Percentiles rank a stretch among this genome's conserved stretches.
phyloP scores from a whole-genome alignment of 2,329 filamentous ascomycete genomes.

The Stachybotrys chartarum region DNA sequence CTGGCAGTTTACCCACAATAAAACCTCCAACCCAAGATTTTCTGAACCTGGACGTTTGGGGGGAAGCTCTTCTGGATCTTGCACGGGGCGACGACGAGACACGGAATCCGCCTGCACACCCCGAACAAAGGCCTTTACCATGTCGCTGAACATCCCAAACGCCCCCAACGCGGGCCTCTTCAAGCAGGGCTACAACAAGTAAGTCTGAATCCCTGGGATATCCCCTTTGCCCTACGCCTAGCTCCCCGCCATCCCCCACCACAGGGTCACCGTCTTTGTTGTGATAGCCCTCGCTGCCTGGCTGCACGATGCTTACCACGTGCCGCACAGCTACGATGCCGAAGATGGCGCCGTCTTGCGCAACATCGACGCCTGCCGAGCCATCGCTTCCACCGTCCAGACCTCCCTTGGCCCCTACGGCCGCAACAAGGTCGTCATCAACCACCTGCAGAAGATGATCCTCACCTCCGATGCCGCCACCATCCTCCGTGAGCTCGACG shows the following conservation, averaged over 20 bases:
- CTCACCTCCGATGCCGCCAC: constrained; percentile 96
- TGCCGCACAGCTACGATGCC: constrained; percentile 71
- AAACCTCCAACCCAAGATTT: constrained; percentile 9
- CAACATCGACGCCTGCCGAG: constrained; percentile 97
- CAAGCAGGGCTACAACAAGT: constrained; percentile 96
- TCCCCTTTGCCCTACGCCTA: background rate
- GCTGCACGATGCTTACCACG: constrained; percentile 21
- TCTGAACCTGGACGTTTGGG: constrained; percentile 1
- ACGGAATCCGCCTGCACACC: constrained; percentile 8
- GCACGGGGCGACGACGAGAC: background rate
- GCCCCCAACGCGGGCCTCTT: constrained; percentile 91
- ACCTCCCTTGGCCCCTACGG: constrained; percentile 96
- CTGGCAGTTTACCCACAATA: constrained; percentile 1
- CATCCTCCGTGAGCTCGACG: constrained; percentile 93
- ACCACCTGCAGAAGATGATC: constrained; percentile 99
- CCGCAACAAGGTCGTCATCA: constrained; percentile 99
- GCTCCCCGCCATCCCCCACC: constrained; percentile 6
- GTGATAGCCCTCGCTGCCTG: background rate
- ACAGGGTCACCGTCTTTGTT: background rate
- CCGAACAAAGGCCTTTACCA: constrained; percentile 29
- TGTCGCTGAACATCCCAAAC: constrained; percentile 95
- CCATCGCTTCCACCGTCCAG: constrained; percentile 92
- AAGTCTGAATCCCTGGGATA: constrained; percentile 25
- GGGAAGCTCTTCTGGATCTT: background rate
- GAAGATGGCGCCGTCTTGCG: constrained; percentile 98